Conservation (phyloP, 176 grass and related monocot genomes). For the Sorghum bicolor region Sorghum_bicolor_NCBIv3 NC_012876.2:17882001-17882500, state of each 20-base stretch:
- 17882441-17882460: no score
- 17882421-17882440: no score
- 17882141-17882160: no score
- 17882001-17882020: neutral
- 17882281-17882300: neutral
- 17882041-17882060: slow-evolving; percentile 64
- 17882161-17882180: no score
- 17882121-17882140: no score
- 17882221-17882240: slow-evolving; percentile 88
- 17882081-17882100: slow-evolving; percentile 92
- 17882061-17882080: slow-evolving; percentile 92
- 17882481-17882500: no score
- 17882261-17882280: neutral
- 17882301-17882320: neutral
- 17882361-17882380: no score
- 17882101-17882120: no score
- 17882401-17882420: no score
- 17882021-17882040: slow-evolving; percentile 2
- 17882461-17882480: no score
- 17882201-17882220: slow-evolving; percentile 86
- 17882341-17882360: no score
- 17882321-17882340: neutral
- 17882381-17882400: no score
- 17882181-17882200: slow-evolving; percentile 49
- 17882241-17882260: slow-evolving; percentile 89